Base-by-base conservation (phyloP, 2,329 filamentous ascomycete species). In the Ascosphaera pollenicola region DNA sequence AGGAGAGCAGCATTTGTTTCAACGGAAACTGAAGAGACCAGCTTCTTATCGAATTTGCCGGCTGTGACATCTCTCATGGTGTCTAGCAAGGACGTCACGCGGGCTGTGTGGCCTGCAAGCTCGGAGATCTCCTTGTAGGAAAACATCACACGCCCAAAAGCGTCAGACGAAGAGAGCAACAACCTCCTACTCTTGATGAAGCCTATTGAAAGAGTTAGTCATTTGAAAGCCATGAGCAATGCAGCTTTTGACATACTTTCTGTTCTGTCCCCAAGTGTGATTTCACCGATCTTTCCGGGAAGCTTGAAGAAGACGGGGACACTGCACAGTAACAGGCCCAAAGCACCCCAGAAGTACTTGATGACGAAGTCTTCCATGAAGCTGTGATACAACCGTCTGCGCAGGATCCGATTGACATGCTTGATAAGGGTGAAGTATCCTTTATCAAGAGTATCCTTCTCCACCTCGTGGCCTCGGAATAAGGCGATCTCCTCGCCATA, bases 311-410 rank as follows among this genome's bases (percentile, higher is more conserved):
- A 98, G 2, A 95, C 87, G 0, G 89, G 89, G 0, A 93, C 75
- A 56, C 83, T 91, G 64, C 89, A 98, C 8, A 98, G 73, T 45
- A 93, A 59, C 46, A 98, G 68, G 1, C 89, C 89, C 35, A 98
- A 59, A 2, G 89, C 87, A 32, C 89, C 89, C 89, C 89, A 98
- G 60, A 95, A 89, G 56, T 98, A 98, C 59, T 98, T 98, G 59
- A 98, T 93, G 42, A 95, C 83, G 58, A 94, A 98, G 57, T 98
- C 89, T 56, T 98, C 89, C 87, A 95, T 94, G 51, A 98, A 78
- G n/a, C 85, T 87, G 55, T 98, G 87, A 57, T 95, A 95, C 56
- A 98, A 80, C 37, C 89, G 73, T 44, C 82, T 69, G 31, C 85
- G 71, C 44, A 98, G 62, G 46, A 95, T 94, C 52, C 92, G 77